Conservation (phyloP, 2,329 filamentous ascomycete genomes). For the Metarhizium anisopliae region DNA sequence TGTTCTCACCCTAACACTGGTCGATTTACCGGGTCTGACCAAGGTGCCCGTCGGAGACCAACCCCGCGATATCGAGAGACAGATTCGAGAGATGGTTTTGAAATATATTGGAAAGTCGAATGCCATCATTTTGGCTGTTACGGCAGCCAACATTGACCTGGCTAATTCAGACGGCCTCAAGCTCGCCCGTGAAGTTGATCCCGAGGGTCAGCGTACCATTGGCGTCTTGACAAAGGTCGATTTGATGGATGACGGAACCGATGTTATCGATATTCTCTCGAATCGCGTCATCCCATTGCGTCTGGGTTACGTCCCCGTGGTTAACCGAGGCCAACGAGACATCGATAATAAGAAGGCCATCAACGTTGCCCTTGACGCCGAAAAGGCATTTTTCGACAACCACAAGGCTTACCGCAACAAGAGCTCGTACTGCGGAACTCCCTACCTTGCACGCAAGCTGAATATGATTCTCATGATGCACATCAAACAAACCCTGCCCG, state of each 20-base stretch:
- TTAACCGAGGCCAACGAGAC: constrained; percentile 95
- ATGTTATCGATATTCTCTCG: constrained; percentile 96
- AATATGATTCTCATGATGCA: constrained; percentile 99
- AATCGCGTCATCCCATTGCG: constrained; percentile 93
- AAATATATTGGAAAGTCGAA: constrained; percentile 99
- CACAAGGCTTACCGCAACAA: constrained; percentile 99
- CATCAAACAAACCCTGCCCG: constrained; percentile 97
- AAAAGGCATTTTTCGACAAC: constrained; percentile 96
- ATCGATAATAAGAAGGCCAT: constrained; percentile 98
- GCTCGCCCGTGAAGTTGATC: constrained; percentile 91
- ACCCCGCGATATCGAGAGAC: constrained; percentile 89
- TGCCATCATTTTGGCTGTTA: constrained; percentile 94
- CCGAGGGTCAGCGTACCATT: constrained; percentile 94
- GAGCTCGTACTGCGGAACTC: constrained; percentile 95
- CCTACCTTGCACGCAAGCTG: constrained; percentile 90
- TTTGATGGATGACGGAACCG: constrained; percentile 96
- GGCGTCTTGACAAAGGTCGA: constrained; percentile 98
- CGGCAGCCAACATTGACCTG: constrained; percentile 93
- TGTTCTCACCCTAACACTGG: constrained; percentile 90
- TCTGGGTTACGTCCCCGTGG: constrained; percentile 91
- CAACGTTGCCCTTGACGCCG: constrained; percentile 78
- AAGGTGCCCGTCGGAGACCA: constrained; percentile 96
- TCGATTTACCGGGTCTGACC: constrained; percentile 92
- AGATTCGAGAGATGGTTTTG: constrained; percentile 96
- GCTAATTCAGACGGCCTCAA: constrained; percentile 98